A percentile compares a stretch with the other conserved stretches of the same genome.
These are phyloP conservation scores for Oidiodendron maius DNA, from an alignment of 495 filamentous ascomycete species.

Conservation along the genomic window DNA sequence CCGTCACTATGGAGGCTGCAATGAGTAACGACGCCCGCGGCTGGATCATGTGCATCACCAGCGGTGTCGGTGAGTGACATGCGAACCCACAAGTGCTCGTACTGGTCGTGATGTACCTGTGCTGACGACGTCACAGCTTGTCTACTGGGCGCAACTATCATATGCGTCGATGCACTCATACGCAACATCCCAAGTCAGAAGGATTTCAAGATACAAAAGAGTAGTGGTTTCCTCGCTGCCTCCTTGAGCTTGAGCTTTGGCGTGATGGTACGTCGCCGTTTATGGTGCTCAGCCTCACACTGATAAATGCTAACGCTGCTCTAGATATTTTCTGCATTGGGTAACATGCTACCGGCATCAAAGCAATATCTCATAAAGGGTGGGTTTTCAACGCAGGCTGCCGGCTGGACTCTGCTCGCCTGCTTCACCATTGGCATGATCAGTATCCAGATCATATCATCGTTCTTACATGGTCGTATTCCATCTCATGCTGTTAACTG, in stretches of 20 bases:
- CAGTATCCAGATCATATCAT: constrained; percentile 75
- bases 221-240: constrained; percentile 77
- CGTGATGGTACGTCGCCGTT: constrained; percentile 75
- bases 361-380: constrained; percentile 66
- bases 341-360: constrained; percentile 88
- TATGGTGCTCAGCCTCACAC: background rate
- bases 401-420: constrained; percentile 67
- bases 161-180: constrained; percentile 77
- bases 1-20: constrained; percentile 27
- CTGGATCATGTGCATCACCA: constrained; percentile 86
- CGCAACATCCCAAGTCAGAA: constrained; percentile 63
- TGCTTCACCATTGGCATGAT: constrained; percentile 79
- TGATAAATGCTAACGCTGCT: background rate
- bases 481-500: constrained; percentile 95
- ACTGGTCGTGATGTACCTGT: background rate
- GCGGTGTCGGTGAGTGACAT: constrained; percentile 58
- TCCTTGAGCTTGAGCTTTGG: constrained; percentile 92
- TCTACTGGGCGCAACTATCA: constrained; percentile 72
- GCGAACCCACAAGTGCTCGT: background rate
- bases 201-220: constrained; percentile 83
- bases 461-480: constrained; percentile 72
- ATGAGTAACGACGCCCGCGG: constrained; percentile 82
- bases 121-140: constrained; percentile 51
- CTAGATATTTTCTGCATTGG: constrained; percentile 87
- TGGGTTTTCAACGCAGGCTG: constrained; percentile 55